phyloP scores from a whole-genome alignment of 2,329 filamentous ascomycete genomes.

The Pseudocercospora musae region DNA sequence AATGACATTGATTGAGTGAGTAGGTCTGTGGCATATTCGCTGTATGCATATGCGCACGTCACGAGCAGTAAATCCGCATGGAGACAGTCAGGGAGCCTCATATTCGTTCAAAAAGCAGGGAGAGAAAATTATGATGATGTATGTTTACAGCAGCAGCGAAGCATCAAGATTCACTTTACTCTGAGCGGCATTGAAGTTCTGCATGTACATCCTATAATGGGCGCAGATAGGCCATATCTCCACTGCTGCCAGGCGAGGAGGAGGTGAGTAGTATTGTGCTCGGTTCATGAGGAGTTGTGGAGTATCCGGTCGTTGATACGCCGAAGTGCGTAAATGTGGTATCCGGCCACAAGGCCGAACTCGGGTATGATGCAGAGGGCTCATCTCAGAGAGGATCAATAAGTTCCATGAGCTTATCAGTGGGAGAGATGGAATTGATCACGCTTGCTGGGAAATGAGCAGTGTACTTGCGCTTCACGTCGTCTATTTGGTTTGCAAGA shows the following conservation, averaged over 20 bases:
- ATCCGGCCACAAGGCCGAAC: not conserved
- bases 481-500: no score
- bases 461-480: no score
- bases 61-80: no score
- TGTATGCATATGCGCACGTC: not conserved
- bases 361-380: not conserved
- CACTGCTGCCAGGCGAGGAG: not conserved
- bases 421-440: no score
- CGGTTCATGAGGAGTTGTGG: not conserved
- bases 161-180: not conserved
- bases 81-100: no score
- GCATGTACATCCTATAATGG: not conserved
- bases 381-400: no score
- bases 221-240: not conserved
- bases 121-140: not conserved
- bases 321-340: not conserved
- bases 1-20: conserved; percentile 19
- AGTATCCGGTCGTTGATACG: not conserved
- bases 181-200: not conserved
- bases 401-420: no score
- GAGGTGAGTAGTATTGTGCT: not conserved
- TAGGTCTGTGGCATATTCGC: conserved; percentile 9
- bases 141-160: not conserved
- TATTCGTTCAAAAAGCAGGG: no score
- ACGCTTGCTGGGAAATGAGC: no score